Evolutionary conservation across 306 rosid species (phyloP), one percentile per base, ranked within the genome.

Genomic region (Bauhinia variegata): DNA sequence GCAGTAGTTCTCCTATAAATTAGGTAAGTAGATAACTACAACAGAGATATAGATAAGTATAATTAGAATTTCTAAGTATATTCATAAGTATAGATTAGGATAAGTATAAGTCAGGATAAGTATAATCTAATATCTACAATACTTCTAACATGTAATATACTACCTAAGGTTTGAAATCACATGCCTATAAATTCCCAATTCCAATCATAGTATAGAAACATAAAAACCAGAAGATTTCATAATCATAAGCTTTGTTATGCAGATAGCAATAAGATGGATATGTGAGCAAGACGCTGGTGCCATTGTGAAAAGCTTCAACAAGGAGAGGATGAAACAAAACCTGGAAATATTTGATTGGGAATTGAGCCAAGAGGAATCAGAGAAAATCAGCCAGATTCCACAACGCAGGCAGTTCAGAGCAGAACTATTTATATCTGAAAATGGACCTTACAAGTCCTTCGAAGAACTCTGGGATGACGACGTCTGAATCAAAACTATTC

Each of bases 321-420:
- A 78, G 77, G 83, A 75, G 57, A 80, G 84, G 64, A 86, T 83
- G 79, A 80, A 73, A 72, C 70, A 66, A 47, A 86, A 83, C 70
- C 15, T 71, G 36, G 73, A 78, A 32, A 80, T 83, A 72, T 80
- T 78, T 70, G 76, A 58, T 23, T 74, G 65, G 61, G 66, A 79
- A 51, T 39, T 73, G 9, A 50, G 16, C n/a, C 28, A 60, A 0
- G 41, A 67, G 7, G 63, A 75, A 60, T 55, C 64, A 32, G 12
- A 78, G 48, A 78, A 75, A 49, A 51, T 72, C 54, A 31, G 38
- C 44, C 63, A 80, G 38, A 78, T 78, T 72, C 80, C 83, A 38
- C 88, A 78, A 12, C 32, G n/a, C 10, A 83, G 78, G 34, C 8
- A 32, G 58, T 52, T 2, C 4, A 17, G 1, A 4, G 82, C 48